Evolutionary conservation across 2,329 filamentous ascomycete genomes (phyloP), one percentile per base, ranked within the genome.

Genomic region (Paramyrothecium sp.): DNA sequence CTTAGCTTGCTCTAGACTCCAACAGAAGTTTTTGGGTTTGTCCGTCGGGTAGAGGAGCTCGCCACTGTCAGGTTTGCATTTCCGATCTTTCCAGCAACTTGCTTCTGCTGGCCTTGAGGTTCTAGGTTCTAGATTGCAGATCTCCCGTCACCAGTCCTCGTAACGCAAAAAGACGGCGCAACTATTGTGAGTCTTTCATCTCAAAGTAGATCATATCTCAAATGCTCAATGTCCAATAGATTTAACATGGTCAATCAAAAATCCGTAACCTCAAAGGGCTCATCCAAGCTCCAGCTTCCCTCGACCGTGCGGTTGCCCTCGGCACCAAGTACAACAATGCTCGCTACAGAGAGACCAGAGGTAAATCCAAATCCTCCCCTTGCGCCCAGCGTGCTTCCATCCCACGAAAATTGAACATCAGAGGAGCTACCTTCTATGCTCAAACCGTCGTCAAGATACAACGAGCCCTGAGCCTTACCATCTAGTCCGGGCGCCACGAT

Each of bases 371-470:
- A 57, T 1, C 10, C 20, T 8, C 52, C 56, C 1, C 17, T 22
- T 12, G 48, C 56, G 17, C n/a, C 22, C 7, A 57, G 53, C 19
- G 17, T 55, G 22, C 33, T 48, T 3, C 38, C 52, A n/a, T 57
- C 47, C 52, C 53, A 57, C 17, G 19, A 23, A n/a, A 57, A 52
- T 17, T 47, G 12, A 17, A 57, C 33, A 16, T 54, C 52, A 10
- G 56, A 57, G 16, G 12, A 26, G 20, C 30, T 34, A 4, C n/a
- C 21, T 12, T 57, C 44, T 13, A 57, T 21, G 30, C 50, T 58
- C 55, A 51, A 56, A 13, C 90, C 90, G 60, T 93, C 90, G 62
- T 92, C 90, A 4, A 92, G 75, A 67, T 91, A 92, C 56, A 93
- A 75, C 33, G 76, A 75, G 0, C 90, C 90, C 1, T 66, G 69